Base-by-base conservation (phyloP, 176 grass and related monocot species). In the Leersia perrieri region DNA sequence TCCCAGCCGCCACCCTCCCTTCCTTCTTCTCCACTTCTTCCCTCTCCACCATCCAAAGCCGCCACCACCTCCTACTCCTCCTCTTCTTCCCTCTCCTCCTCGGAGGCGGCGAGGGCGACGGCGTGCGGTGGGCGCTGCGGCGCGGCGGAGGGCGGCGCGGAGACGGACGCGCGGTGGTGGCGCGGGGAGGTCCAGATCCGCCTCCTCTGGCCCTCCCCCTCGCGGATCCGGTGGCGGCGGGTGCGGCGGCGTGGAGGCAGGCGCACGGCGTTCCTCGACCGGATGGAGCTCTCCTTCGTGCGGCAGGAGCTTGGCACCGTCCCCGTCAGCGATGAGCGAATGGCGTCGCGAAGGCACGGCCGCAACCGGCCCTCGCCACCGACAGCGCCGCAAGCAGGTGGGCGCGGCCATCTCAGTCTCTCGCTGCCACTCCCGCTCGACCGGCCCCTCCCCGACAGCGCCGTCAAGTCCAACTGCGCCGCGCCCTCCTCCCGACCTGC, bases 181-280 rank as follows among this genome's bases (percentile, higher is more conserved):
- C n/a, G n/a, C n/a, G n/a, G n/a, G n/a, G n/a, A n/a, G n/a, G n/a
- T n/a, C n/a, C n/a, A n/a, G n/a, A n/a, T n/a, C n/a, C n/a, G n/a
- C n/a, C n/a, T n/a, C n/a, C n/a, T n/a, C n/a, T n/a, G n/a, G n/a
- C n/a, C n/a, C n/a, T n/a, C n/a, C n/a, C n/a, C n/a, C n/a, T n/a
- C n/a, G n/a, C n/a, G n/a, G 87, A 90, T 35, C 72, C 80, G 72
- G 53, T 51, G 49, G 70, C 72, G 36, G 76, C 72, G 70, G 61
- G 53, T 22, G 22, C n/a, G 53, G 7, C 2, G 22, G 8, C 66
- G 42, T 97, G 94, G 94, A 97, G 91, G 27, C 91, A 97, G 87
- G 89, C 94, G 87, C 91, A 85, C 87, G 35, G 77, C 91, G 71
- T 97, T 94, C 89, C 94, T 97, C 42, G 82, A 94, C 85, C 84